Evolutionary conservation across 2,329 filamentous ascomycete genomes (phyloP), one percentile per base, ranked within the genome.

Genomic region (Gaeumannomyces tritici): DNA sequence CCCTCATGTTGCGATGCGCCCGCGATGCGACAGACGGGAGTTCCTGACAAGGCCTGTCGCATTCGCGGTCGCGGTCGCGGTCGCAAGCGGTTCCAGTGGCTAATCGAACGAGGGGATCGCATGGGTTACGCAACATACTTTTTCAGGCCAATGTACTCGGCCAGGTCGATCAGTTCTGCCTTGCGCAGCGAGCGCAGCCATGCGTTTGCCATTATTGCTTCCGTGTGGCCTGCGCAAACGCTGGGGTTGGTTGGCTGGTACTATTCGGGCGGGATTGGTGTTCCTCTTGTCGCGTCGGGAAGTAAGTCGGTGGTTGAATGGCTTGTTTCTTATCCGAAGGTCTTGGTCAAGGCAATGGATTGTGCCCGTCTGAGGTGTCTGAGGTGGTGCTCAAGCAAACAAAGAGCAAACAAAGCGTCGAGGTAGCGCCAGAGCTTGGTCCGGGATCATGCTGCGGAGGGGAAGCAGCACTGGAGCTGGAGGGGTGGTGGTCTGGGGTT

Each of bases 141-240:
- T 72, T 84, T 81, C 62, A 93, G 79, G 63, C 88, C 88, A 65
- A 89, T 82, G 58, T 81, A 77, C 67, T 90, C 84, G 64, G 91
- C 90, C 65, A 96, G 80, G 66, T 90, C 88, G 69, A 85, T 75
- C 63, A 96, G 83, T 67, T 93, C 90, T 69, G 81, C 82, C 82
- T 96, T 96, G 79, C 89, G 88, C 82, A 95, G 89, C 74, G 83
- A 83, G 75, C 87, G 84, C 73, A 96, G 82, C 85, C 89, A 96
- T 69, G 86, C 84, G 72, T 88, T 85, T 18, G 59, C 28, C 28
- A 33, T 57, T 29, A 28, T 26, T 56, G 55, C 12, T 31, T 47
- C 42, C 9, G 42, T n/a, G 15, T 9, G 7, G 42, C 21, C 15
- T n/a, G 42, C 5, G 42, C 21, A 9, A n/a, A 28, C 57, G 29